A percentile compares a stretch with the other conserved stretches of the same genome.
phyloP scores from a whole-genome alignment of 2,329 filamentous ascomycete genomes.

The Calonectria crousiana region DNA sequence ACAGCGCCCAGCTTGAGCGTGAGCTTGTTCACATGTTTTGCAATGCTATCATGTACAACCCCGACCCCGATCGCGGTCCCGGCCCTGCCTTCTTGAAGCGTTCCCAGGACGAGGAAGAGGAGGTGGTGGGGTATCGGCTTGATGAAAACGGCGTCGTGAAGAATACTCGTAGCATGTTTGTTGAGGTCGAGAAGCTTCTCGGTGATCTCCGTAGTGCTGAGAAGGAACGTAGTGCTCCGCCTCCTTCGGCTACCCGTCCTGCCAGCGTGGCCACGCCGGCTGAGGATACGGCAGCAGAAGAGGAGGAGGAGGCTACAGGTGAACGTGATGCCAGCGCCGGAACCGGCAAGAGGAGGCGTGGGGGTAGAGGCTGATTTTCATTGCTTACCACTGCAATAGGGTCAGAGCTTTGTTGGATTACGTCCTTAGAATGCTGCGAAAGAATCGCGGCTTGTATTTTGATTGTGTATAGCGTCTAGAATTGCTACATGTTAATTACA shows the following conservation, averaged over 20 bases:
- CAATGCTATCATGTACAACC: slow-evolving; percentile 99
- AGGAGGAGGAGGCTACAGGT: slow-evolving; percentile 61
- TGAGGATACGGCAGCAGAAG: slow-evolving; percentile 59
- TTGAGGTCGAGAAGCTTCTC: slow-evolving; percentile 84
- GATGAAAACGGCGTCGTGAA: slow-evolving; percentile 90
- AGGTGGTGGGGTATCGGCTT: slow-evolving; percentile 71
- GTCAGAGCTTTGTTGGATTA: slow-evolving; percentile 30
- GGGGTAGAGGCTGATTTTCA: slow-evolving; percentile 48
- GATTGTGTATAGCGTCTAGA: slow-evolving; percentile 43
- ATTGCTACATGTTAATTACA: slow-evolving; percentile 42
- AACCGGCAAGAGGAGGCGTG: slow-evolving; percentile 52
- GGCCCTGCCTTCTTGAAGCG: slow-evolving; percentile 70
- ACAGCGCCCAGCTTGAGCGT: slow-evolving; percentile 90
- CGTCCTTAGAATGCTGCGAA: slow-evolving; percentile 25
- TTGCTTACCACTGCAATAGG: not conserved
- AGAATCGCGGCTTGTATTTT: slow-evolving; percentile 36
- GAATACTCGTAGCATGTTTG: slow-evolving; percentile 90
- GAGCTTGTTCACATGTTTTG: slow-evolving; percentile 97
- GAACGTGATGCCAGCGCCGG: slow-evolving; percentile 53
- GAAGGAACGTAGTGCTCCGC: slow-evolving; percentile 58
- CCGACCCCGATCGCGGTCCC: slow-evolving; percentile 79
- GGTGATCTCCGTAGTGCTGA: slow-evolving; percentile 82
- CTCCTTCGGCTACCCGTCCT: slow-evolving; percentile 49
- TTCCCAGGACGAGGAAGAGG: slow-evolving; percentile 57
- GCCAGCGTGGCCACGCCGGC: slow-evolving; percentile 55